These are phyloP conservation scores for Simplicillium aogashimaense DNA, from an alignment of 2,329 filamentous ascomycete genomes.

Conservation along the genomic window DNA sequence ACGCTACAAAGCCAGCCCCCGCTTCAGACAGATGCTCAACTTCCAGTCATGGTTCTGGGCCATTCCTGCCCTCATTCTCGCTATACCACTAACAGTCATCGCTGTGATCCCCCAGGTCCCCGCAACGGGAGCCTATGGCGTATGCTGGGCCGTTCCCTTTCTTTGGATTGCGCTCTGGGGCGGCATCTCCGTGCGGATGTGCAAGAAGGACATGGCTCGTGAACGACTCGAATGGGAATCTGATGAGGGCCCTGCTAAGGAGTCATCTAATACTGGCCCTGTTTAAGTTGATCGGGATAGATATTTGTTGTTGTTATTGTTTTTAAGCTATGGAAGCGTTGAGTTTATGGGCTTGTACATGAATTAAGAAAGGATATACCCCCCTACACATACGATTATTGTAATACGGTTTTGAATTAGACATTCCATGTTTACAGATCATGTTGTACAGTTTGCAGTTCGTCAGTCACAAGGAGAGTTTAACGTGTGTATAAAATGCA, in stretches of 20 bases:
- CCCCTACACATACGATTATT: too few relatives aligned
- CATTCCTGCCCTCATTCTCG: slow-evolving; percentile 25
- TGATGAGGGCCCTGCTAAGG: slow-evolving; percentile 7
- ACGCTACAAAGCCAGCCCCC: slow-evolving; percentile 28
- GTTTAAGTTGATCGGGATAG: background rate
- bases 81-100: slow-evolving; percentile 23
- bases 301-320: slow-evolving; percentile 1
- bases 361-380: too few relatives aligned
- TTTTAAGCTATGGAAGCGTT: background rate
- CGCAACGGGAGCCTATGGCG: slow-evolving; percentile 23
- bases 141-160: slow-evolving; percentile 30
- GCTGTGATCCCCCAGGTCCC: slow-evolving; percentile 23
- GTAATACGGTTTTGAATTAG: too few relatives aligned
- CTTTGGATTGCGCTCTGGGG: slow-evolving; percentile 25
- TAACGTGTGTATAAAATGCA: too few relatives aligned
- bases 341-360: too few relatives aligned
- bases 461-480: too few relatives aligned
- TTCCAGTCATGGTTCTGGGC: slow-evolving; percentile 30
- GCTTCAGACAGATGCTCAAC: slow-evolving; percentile 29
- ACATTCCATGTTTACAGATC: too few relatives aligned
- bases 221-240: slow-evolving; percentile 27
- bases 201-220: slow-evolving; percentile 24
- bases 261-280: background rate
- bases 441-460: too few relatives aligned
- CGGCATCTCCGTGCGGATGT: slow-evolving; percentile 22